Conservation (phyloP, 495 filamentous ascomycete species). For the Acidiella bohemica region DNA sequence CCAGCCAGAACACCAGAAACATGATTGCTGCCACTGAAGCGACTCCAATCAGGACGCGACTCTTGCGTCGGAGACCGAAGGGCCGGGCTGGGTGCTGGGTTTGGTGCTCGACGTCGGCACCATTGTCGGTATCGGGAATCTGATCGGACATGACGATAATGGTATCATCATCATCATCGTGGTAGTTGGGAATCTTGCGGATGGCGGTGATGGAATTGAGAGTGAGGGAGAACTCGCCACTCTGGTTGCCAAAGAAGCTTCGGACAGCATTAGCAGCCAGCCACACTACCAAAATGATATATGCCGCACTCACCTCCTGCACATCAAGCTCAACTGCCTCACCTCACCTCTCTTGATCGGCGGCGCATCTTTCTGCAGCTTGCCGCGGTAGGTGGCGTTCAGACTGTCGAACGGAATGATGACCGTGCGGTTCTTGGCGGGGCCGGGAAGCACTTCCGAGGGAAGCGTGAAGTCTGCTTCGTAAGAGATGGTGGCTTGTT, state of each 20-base stretch:
- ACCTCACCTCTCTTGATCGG: conserved; percentile 43
- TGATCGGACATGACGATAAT: too few relatives aligned
- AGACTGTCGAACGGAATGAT: conserved; percentile 49
- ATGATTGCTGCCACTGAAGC: background rate
- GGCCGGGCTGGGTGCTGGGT: too few relatives aligned
- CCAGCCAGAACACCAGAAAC: background rate
- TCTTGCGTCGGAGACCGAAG: too few relatives aligned
- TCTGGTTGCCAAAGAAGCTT: conserved; percentile 64
- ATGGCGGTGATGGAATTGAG: conserved; percentile 40
- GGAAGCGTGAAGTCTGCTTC: conserved; percentile 38
- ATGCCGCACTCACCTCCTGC: conserved; percentile 59
- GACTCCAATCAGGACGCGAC: background rate
- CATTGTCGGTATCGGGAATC: too few relatives aligned
- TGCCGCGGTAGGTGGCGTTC: conserved; percentile 59
- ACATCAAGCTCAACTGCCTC: conserved; percentile 61
- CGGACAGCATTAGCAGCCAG: too few relatives aligned
- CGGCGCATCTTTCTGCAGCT: conserved; percentile 40
- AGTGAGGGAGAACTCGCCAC: conserved; percentile 51
- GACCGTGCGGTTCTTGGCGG: conserved; percentile 22
- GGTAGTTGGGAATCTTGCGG: conserved; percentile 3
- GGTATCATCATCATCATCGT: too few relatives aligned
- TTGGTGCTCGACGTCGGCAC: too few relatives aligned
- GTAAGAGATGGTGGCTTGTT: conserved; percentile 47
- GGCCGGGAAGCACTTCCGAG: conserved; percentile 5
- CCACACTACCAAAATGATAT: too few relatives aligned